Conservation (phyloP, 2,329 filamentous ascomycete genomes). For the Pyrenochaeta sp. region DNA sequence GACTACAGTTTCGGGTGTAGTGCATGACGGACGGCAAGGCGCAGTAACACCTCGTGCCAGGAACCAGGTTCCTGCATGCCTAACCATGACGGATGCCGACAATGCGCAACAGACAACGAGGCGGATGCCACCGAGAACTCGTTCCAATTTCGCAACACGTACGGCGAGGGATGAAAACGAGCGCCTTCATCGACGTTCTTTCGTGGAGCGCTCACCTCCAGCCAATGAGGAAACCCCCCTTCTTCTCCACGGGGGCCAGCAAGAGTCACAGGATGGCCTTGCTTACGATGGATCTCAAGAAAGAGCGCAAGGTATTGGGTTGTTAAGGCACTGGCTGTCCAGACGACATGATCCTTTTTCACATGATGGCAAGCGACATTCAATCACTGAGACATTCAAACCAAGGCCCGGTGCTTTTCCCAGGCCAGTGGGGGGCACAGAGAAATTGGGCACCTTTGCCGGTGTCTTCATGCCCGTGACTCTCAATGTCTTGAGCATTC, state of each 20-base stretch:
- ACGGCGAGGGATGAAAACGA: slow-evolving; percentile 56
- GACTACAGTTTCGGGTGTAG: neutral
- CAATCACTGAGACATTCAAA: slow-evolving; percentile 36
- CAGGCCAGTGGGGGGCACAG: slow-evolving; percentile 52
- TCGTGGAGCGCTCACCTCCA: slow-evolving; percentile 36
- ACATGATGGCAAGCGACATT: slow-evolving; percentile 30
- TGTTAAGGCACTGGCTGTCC: slow-evolving; percentile 36
- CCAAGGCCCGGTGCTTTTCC: slow-evolving; percentile 49
- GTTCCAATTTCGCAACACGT: slow-evolving; percentile 56
- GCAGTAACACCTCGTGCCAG: slow-evolving; percentile 22
- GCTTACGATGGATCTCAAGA: slow-evolving; percentile 18
- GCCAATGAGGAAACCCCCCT: slow-evolving; percentile 47
- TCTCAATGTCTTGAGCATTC: slow-evolving; percentile 85
- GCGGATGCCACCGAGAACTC: slow-evolving; percentile 42
- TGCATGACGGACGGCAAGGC: slow-evolving; percentile 6
- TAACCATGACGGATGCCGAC: slow-evolving; percentile 39
- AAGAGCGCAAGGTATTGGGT: slow-evolving; percentile 28
- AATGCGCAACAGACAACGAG: slow-evolving; percentile 27
- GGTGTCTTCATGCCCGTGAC: slow-evolving; percentile 84
- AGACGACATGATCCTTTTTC: slow-evolving; percentile 24
- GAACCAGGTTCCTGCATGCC: slow-evolving; percentile 20
- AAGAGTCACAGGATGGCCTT: slow-evolving; percentile 7
- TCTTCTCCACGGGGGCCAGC: slow-evolving; percentile 16
- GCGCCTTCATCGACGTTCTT: slow-evolving; percentile 54
- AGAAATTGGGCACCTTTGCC: slow-evolving; percentile 75